These are phyloP conservation scores for Debaryomyces fabryi DNA, from an alignment of 1,139 yeast species.

Conservation along the genomic window DNA sequence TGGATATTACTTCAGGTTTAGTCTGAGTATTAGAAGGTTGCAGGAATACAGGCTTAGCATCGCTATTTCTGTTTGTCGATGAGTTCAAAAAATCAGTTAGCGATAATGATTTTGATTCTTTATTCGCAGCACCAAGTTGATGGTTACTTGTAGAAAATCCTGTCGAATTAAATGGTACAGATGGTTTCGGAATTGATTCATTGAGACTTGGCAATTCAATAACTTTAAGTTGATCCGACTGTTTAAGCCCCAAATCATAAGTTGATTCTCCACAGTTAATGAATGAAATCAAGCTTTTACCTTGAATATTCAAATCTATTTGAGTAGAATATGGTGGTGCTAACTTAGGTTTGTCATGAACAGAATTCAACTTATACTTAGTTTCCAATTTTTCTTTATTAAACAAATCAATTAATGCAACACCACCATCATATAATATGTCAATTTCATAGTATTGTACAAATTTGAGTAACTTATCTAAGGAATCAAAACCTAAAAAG, in stretches of 20 bases:
- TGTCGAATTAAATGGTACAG: background rate
- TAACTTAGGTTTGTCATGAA: conserved; percentile 50
- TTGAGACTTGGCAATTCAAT: background rate
- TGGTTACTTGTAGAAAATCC: background rate
- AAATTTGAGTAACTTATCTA: conserved; percentile 55
- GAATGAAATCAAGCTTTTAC: conserved; percentile 30
- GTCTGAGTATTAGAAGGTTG: background rate
- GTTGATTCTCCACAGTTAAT: conserved; percentile 46
- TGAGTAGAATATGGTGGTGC: conserved; percentile 60
- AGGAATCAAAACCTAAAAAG: conserved; percentile 67
- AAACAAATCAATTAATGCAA: conserved; percentile 55
- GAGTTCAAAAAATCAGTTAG: conserved; percentile 10
- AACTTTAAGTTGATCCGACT: conserved; percentile 6
- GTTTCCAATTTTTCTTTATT: conserved; percentile 49
- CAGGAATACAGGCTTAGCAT: background rate
- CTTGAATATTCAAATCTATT: conserved; percentile 52
- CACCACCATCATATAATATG: conserved; percentile 39
- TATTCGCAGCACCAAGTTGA: background rate
- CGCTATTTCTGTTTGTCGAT: background rate
- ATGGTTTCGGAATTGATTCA: background rate
- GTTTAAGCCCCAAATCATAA: conserved; percentile 23
- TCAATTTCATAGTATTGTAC: conserved; percentile 67
- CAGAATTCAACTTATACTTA: conserved; percentile 46
- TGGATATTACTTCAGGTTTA: background rate
- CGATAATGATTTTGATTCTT: conserved; percentile 4